phyloP scores from a whole-genome alignment of 129 eudicot species.

The Centrapalus pauciflorus region DNA sequence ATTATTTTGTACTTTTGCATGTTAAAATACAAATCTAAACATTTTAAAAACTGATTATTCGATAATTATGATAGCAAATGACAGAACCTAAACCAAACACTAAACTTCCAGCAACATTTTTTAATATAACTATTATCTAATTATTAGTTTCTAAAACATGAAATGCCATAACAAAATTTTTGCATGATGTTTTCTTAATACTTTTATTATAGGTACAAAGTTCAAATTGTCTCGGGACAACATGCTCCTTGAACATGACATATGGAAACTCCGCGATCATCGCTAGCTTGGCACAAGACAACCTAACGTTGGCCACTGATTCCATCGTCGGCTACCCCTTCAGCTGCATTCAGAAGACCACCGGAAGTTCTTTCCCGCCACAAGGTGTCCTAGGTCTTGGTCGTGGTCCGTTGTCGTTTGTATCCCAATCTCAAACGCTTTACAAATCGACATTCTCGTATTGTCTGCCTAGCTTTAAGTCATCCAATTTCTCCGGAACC shows the following conservation, averaged over 20 bases:
- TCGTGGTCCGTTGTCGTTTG: slow-evolving; percentile 76
- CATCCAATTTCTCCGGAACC: slow-evolving; percentile 66
- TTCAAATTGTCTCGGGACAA: slow-evolving; percentile 47
- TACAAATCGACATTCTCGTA: slow-evolving; percentile 82
- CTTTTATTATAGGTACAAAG: slow-evolving; percentile 61
- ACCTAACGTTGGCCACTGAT: slow-evolving; percentile 69
- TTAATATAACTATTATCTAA: no score
- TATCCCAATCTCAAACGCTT: slow-evolving; percentile 63
- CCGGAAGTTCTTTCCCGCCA: slow-evolving; percentile 70
- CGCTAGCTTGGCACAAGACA: slow-evolving; percentile 70
- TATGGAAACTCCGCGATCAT: slow-evolving; percentile 67
- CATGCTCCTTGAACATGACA: slow-evolving; percentile 73
- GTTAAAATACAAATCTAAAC: no score
- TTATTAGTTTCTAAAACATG: no score
- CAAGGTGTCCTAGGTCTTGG: slow-evolving; percentile 94
- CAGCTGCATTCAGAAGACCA: slow-evolving; percentile 49
- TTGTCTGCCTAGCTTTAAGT: slow-evolving; percentile 87
- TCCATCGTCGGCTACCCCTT: slow-evolving; percentile 58
- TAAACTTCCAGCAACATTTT: no score
- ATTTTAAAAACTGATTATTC: no score
- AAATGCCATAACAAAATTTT: no score
- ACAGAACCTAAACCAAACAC: no score
- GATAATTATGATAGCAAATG: no score
- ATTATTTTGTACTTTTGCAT: no score
- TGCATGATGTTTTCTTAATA: no score